Evolutionary conservation across 345 rosid species (phyloP).

Genomic region (Theobroma cacao): DNA sequence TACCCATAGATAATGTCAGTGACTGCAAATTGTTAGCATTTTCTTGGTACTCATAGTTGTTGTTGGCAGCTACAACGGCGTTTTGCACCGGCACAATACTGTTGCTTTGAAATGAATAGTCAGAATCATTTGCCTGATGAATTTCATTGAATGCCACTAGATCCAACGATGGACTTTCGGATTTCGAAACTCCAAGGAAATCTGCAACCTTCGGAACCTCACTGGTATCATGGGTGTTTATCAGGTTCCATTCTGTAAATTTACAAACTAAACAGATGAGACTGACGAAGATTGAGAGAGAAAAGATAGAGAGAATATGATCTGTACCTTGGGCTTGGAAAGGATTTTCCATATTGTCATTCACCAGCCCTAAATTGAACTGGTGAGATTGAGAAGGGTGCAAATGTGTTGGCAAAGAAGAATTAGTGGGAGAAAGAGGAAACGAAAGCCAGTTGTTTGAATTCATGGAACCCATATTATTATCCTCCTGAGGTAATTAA

Average conservation of each 20-base stretch:
- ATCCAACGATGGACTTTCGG: slow-evolving; percentile 63
- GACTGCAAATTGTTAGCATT: slow-evolving; percentile 72
- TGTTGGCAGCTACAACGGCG: slow-evolving; percentile 29
- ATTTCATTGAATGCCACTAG: slow-evolving; percentile 66
- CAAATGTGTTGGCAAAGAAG: slow-evolving; percentile 67
- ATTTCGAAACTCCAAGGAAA: slow-evolving; percentile 88
- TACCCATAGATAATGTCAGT: slow-evolving; percentile 90
- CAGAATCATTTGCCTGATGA: slow-evolving; percentile 56
- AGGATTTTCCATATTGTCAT: slow-evolving; percentile 71
- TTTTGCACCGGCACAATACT: slow-evolving; percentile 54
- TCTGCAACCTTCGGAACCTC: slow-evolving; percentile 96
- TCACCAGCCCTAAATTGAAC: slow-evolving; percentile 76
- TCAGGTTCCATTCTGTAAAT: slow-evolving; percentile 72
- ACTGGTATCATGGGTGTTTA: slow-evolving; percentile 54
- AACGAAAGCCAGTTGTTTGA: slow-evolving; percentile 98
- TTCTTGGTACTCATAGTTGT: slow-evolving; percentile 63
- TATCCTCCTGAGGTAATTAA: not conserved
- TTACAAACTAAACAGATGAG: not conserved
- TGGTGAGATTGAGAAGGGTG: slow-evolving; percentile 76
- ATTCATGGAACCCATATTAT: slow-evolving; percentile 57
- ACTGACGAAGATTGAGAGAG: not conserved
- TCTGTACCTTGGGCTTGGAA: slow-evolving; percentile 85
- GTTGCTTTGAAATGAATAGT: slow-evolving; percentile 53
- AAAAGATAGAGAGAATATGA: not conserved
- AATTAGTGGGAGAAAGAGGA: slow-evolving; percentile 80